Evolutionary conservation across 305 asterid genomes (phyloP), one percentile per base, ranked within the genome.

Genomic region (Solanum hybrid): DNA sequence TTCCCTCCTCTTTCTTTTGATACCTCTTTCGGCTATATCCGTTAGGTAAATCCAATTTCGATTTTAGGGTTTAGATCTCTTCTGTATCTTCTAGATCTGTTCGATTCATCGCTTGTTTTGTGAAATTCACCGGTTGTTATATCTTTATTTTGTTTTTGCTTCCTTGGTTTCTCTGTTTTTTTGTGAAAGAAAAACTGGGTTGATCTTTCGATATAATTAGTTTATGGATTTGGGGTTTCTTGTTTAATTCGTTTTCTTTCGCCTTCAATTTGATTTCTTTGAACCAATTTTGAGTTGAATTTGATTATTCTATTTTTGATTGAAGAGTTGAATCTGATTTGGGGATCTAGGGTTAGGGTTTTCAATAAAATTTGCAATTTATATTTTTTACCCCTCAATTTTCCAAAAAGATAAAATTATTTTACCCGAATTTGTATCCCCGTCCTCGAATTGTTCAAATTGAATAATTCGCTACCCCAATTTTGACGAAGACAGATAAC

Each of bases 301-400:
- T 88, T 88, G 4, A n/a, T 56, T 32, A 85, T 9, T 84, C n/a
- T 31, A 4, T 13, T 73, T 22, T 87, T 87, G 32, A 26, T 87
- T 87, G 79, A 26, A 72, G 69, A 24, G 24, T 87, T 73, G 89
- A 22, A 13, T 88, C 85, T 19, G 27, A 78, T 32, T 78, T 88
- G 86, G 90, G 90, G 90, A 88, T 88, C 38, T 78, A 78, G 87
- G 86, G 90, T 78, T 88, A 88, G 87, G 78, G 85, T 51, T 77
- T 88, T 78, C 36, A 9, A 22, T 56, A 22, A 31, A 51, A 84
- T 10, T 82, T 84, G 22, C 42, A 84, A 31, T 45, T 51, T 2
- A 19, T 51, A 17, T 51, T 31, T 32, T 35, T 85, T 85, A 32
- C 19, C 13, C 26, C 15, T 34, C 76, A 5, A 77, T 12, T 40